phyloP scores from a whole-genome alignment of 176 grass and related monocot genomes.

The Paspalum notatum region DNA sequence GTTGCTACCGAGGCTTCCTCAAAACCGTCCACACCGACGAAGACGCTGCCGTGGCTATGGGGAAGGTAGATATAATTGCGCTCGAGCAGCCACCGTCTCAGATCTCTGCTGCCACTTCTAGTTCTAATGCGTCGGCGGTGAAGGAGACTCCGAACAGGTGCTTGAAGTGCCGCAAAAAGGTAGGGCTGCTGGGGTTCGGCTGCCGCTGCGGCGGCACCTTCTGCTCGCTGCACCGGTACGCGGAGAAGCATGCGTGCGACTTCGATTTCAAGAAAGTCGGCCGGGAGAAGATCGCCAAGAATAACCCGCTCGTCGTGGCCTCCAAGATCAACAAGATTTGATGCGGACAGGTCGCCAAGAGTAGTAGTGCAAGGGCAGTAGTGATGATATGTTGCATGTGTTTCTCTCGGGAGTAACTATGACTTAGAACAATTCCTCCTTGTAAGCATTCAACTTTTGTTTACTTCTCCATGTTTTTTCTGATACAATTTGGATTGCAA shows the following conservation, averaged over 20 bases:
- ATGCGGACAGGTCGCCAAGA: no score
- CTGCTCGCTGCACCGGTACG: conserved; percentile 56
- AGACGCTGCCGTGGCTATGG: not conserved
- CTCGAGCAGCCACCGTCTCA: not conserved
- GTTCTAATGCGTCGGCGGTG: not conserved
- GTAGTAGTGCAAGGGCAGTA: no score
- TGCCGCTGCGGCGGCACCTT: conserved; percentile 60
- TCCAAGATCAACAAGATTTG: conserved; percentile 55
- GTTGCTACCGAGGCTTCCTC: conserved; percentile 41
- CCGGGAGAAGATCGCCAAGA: conserved; percentile 41
- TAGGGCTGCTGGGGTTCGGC: conserved; percentile 53
- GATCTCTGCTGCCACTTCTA: not conserved
- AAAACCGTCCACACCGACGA: not conserved
- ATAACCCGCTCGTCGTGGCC: conserved; percentile 47
- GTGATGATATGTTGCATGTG: no score
- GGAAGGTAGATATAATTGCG: not conserved
- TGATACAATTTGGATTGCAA: no score
- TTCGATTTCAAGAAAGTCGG: conserved; percentile 53
- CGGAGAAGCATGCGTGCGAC: conserved; percentile 44
- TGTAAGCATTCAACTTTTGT: no score
- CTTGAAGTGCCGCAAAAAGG: conserved; percentile 50
- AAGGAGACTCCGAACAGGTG: conserved; percentile 34
- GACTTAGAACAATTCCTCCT: no score
- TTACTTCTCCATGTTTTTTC: no score
- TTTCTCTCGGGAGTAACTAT: no score